Evolutionary conservation across 2,329 filamentous ascomycete genomes (phyloP).

Genomic region (Trichoderma gracile): DNA sequence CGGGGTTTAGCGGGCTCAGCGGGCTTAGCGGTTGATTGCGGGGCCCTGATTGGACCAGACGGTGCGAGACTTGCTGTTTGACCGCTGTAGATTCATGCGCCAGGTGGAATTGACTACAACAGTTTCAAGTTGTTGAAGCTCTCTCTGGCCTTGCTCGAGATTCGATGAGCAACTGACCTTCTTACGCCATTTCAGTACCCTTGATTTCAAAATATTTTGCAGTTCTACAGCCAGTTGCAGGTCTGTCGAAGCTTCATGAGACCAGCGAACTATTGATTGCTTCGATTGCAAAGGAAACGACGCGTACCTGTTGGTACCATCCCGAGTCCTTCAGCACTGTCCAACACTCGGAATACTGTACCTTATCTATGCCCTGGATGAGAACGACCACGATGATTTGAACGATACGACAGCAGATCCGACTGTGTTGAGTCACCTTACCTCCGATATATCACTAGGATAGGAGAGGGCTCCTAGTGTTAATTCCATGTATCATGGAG

Average conservation of each 20-base stretch:
- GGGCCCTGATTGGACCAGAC: constrained; percentile 8
- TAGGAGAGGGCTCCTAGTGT: not conserved
- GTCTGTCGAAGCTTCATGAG: not conserved
- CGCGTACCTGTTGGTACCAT: not conserved
- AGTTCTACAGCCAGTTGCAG: not conserved
- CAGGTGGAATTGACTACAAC: too few relatives aligned
- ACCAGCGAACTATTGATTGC: not conserved
- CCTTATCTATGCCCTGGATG: not conserved
- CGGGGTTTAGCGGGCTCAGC: not conserved
- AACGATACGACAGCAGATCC: not conserved
- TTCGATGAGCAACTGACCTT: not conserved
- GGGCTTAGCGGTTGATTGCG: not conserved
- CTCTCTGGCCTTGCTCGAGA: not conserved
- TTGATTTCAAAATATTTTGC: not conserved
- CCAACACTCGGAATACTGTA: not conserved
- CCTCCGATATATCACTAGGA: not conserved
- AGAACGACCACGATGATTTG: not conserved
- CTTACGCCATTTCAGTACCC: too few relatives aligned
- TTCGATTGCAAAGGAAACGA: not conserved
- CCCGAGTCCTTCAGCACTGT: not conserved
- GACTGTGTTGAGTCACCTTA: not conserved
- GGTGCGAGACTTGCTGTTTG: not conserved
- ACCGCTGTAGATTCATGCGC: not conserved
- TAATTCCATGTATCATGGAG: not conserved
- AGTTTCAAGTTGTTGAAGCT: too few relatives aligned